Conservation (phyloP, 169 alveolate species). For the Plasmodium vinckei region DNA sequence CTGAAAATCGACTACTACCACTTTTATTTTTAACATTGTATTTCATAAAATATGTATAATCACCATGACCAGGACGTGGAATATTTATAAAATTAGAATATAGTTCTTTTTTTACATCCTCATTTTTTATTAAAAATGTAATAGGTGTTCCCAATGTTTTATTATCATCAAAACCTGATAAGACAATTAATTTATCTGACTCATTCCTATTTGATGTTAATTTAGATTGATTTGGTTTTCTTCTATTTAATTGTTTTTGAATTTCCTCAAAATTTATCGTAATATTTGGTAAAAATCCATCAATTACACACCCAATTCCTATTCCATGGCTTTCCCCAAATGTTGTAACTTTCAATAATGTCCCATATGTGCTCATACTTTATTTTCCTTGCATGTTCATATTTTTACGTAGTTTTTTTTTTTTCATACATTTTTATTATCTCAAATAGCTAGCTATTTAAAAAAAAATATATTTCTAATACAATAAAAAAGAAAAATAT, state of each 20-base stretch:
- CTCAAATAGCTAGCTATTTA: too few relatives aligned
- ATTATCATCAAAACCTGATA: constrained; percentile 58
- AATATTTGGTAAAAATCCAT: constrained; percentile 34
- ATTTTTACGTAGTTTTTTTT: too few relatives aligned
- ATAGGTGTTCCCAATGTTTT: constrained; percentile 48
- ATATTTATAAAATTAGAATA: constrained; percentile 50
- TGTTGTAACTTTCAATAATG: constrained; percentile 32
- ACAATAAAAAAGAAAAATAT: too few relatives aligned
- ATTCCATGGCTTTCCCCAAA: constrained; percentile 52
- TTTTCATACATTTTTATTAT: too few relatives aligned
- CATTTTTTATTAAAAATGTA: constrained; percentile 40
- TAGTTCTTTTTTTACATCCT: constrained; percentile 30
- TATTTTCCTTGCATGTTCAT: too few relatives aligned
- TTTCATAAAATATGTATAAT: constrained; percentile 67
- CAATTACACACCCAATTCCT: constrained; percentile 44
- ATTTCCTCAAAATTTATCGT: constrained; percentile 36
- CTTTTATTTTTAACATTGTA: constrained; percentile 57
- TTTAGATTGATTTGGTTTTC: constrained; percentile 67
- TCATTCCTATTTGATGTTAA: constrained; percentile 40
- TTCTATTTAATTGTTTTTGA: constrained; percentile 45
- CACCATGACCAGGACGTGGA: constrained; percentile 54
- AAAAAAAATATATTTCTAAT: too few relatives aligned
- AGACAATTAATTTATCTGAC: constrained; percentile 22
- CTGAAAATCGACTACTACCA: constrained; percentile 59
- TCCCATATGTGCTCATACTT: constrained; percentile 47